Evolutionary conservation across 441 rosid species (phyloP), one percentile per base, ranked within the genome.

Genomic region (Cnidoscolus chayamansa): DNA sequence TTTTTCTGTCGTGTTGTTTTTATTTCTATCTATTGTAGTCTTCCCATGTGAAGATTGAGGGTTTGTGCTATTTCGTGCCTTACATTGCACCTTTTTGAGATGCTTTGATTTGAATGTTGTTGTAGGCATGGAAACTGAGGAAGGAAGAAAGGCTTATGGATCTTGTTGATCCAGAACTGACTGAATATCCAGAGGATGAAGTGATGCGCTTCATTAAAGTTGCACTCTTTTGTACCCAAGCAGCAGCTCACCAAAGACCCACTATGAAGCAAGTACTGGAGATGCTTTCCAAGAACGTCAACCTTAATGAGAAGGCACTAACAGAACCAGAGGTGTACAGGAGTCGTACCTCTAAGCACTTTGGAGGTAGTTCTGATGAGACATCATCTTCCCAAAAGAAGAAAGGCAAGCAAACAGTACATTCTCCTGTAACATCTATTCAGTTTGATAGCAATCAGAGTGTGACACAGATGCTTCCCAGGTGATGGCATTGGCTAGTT

Each of bases 211-310:
- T 81, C 87, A 87, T 90, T 67, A 89, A 84, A 69, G 94, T 93
- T 13, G 98, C 91, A 16, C 86, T 95, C 1, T 93, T 95, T 72
- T 95, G 99, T 78, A 91, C 91, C 49, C 99, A 95, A 79, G 97
- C 88, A 31, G 77, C 80, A 13, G 82, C 91, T 2, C 79, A 79
- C 19, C 88, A 84, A 76, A 89, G 99, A 77, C 98, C 98, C 4
- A 76, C 81, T 63, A 91, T 93, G 97, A 88, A 83, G 71, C 99
- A 93, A 81, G 96, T 91, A 40, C 77, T 95, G 78, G 86, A 91
- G 71, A 95, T 95, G 99, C 91, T 95, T 56, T 81, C 91, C 64
- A 89, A 80, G 80, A 80, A 86, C 25, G 89, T 93, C 53, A 76
- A 74, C 74, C 90, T 95, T 48, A 91, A 95, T 15, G 94, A 91